Evolutionary conservation across 768 basidiomycete genomes (phyloP), one percentile per base, ranked within the genome.

Genomic region (Lentinula raphanica): DNA sequence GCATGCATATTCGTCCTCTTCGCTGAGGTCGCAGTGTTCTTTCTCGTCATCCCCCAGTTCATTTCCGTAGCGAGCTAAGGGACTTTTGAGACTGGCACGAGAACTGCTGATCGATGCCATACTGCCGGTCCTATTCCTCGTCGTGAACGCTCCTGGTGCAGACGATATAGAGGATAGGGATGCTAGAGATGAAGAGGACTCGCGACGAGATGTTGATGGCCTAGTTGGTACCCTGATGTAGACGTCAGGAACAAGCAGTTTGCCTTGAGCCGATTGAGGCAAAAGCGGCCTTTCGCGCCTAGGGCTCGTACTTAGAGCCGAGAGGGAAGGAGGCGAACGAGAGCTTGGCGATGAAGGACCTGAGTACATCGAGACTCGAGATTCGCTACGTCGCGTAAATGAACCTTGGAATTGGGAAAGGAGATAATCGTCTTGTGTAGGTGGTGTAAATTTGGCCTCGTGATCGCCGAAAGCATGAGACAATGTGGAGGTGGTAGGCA

Each of bases 231-330:
- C 21, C 55, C 62, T 62, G 8, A 58, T 45, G 46, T 63, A 49
- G 32, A 80, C 72, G 38, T 79, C 71, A 3, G 80, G 81, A 11
- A 82, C 78, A 3, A 88, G 74, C 11, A 90, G 76, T 59, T 82
- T 84, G 55, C 87, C 88, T 67, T 88, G 79, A 0, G 83, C 85
- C 40, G 80, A 81, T 5, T 76, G 76, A 60, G 79, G 75, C n/a
- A 90, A 66, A 3, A 90, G 69, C 4, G 78, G 74, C 3, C 79
- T 81, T 65, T 83, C 85, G 36, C 78, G 76, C 44, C 75, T 68
- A 36, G 56, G 54, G 53, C 71, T 53, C 8, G 74, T 65, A 8
- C 74, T 61, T 42, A 73, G 61, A 29, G 77, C 69, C 46, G 72
- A 60, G 2, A 74, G 73, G 46, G 72, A 69, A 19, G 71, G 60